phyloP scores from a whole-genome alignment of 2,329 filamentous ascomycete species.

The Orbilia brochopaga region DNA sequence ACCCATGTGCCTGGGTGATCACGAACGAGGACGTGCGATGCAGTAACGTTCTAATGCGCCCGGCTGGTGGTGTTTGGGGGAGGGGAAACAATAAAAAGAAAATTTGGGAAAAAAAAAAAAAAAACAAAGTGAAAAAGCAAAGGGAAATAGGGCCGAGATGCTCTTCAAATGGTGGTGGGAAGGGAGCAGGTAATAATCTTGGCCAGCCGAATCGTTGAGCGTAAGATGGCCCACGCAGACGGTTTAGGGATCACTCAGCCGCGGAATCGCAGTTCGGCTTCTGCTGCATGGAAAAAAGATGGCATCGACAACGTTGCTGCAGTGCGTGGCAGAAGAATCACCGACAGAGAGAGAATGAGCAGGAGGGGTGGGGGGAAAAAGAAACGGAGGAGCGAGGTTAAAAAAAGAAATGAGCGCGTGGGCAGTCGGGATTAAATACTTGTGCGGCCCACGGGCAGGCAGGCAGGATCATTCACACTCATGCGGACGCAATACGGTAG shows the following conservation, averaged over 20 bases:
- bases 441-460: conserved; percentile 33
- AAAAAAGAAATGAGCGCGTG: conserved; percentile 47
- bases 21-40: conserved; percentile 19
- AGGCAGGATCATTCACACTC: conserved; percentile 35
- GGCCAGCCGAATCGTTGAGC: not conserved
- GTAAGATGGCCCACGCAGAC: not conserved
- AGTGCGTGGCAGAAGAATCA: conserved; percentile 5
- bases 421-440: conserved; percentile 48
- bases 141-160: conserved; percentile 41
- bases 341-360: not conserved
- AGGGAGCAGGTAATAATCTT: conserved; percentile 1
- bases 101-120: conserved; percentile 49
- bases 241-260: not conserved
- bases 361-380: conserved; percentile 30
- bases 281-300: conserved; percentile 1
- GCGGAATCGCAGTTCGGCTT: conserved; percentile 10
- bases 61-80: conserved; percentile 24
- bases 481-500: conserved; percentile 25
- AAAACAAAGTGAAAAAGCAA: conserved; percentile 51
- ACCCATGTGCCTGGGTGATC: not conserved
- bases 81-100: conserved; percentile 42
- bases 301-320: conserved; percentile 9
- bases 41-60: not conserved
- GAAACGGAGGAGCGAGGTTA: conserved; percentile 43
- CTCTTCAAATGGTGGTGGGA: not conserved